Base-by-base conservation (phyloP, 495 filamentous ascomycete species). In the Trichoderma parareesei region DNA sequence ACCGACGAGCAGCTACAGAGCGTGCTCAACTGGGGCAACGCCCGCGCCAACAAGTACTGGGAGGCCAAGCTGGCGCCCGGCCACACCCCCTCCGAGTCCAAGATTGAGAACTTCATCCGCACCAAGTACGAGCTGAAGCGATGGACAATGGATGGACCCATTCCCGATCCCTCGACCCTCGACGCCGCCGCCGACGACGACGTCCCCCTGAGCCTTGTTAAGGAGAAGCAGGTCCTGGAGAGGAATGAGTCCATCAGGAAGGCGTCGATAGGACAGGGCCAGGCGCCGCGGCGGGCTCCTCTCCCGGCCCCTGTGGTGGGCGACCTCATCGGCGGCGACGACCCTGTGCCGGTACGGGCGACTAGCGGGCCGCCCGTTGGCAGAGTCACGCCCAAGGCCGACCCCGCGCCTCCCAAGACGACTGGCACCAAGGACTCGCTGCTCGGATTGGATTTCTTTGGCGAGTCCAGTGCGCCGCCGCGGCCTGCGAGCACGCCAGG, bases 81-180 rank as follows among this genome's bases (percentile, higher is more conserved):
- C 61, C 94, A 98, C 73, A 85, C 93, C n/a, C 94, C 94, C 0
- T 93, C 93, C n/a, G 93, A 98, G 78, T 84, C 90, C 55, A 98
- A 98, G 80, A 98, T 98, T 67, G 94, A 98, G 81, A 98, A 97
- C 76, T 98, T 98, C 69, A 97, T 98, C 67, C 86, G 95, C 53
- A 98, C 94, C 43, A 98, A 98, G 76, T 98, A 98, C 74, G 94
- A 98, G 70, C 88, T 91, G 9, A 98, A 96, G 81, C 82, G 95
- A 76, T 98, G 94, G 94, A 90, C 92, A 2, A 97, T 97, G 93
- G 95, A 98, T 65, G 94, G 95, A 3, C 84, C 82, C 11, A 92
- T 97, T 76, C 95, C 95, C 9, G 91, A 97, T 70, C 95, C 95
- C 33, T 81, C 89, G 0, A 91, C 87, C n/a, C 76, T 98, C 63